Conservation (phyloP, 768 basidiomycete species). For the Agaricus blazei region DNA sequence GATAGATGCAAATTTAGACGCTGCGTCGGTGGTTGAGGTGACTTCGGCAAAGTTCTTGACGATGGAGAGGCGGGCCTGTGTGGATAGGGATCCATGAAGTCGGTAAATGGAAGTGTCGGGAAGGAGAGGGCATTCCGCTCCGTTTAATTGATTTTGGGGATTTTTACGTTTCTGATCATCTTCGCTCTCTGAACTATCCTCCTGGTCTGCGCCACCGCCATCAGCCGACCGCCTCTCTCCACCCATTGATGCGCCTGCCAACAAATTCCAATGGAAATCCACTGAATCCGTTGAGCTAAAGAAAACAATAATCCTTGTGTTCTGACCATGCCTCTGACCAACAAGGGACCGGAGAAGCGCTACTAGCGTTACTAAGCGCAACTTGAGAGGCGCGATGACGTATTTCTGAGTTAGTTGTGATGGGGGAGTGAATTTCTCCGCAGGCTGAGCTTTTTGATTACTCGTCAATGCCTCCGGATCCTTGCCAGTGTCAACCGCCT, state of each 20-base stretch:
- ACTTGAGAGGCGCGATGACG: constrained; percentile 83
- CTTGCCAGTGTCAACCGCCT: constrained; percentile 55
- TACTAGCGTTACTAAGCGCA: constrained; percentile 88
- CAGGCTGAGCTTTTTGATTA: background rate
- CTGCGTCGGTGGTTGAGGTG: constrained; percentile 14
- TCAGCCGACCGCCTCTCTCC: constrained; percentile 17
- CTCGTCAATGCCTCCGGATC: constrained; percentile 6
- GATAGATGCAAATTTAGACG: constrained; percentile 49
- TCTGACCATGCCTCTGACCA: constrained; percentile 48
- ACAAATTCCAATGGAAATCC: constrained; percentile 89
- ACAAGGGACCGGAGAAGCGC: constrained; percentile 82
- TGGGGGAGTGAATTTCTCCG: constrained; percentile 72
- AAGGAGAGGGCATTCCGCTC: constrained; percentile 66
- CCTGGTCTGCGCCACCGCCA: constrained; percentile 9
- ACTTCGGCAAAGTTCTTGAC: constrained; percentile 74
- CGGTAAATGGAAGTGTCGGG: constrained; percentile 81
- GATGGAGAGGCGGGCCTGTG: constrained; percentile 72
- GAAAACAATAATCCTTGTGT: constrained; percentile 87
- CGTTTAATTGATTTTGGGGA: constrained; percentile 4
- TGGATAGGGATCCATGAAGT: constrained; percentile 89
- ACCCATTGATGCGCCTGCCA: constrained; percentile 70
- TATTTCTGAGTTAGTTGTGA: constrained; percentile 92
- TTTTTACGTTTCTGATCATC: constrained; percentile 10
- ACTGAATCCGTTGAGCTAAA: constrained; percentile 97
- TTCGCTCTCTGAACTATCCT: constrained; percentile 24